phyloP scores from a whole-genome alignment of 352 stramenopile genomes.

The Globisporangium emineosum region DNA sequence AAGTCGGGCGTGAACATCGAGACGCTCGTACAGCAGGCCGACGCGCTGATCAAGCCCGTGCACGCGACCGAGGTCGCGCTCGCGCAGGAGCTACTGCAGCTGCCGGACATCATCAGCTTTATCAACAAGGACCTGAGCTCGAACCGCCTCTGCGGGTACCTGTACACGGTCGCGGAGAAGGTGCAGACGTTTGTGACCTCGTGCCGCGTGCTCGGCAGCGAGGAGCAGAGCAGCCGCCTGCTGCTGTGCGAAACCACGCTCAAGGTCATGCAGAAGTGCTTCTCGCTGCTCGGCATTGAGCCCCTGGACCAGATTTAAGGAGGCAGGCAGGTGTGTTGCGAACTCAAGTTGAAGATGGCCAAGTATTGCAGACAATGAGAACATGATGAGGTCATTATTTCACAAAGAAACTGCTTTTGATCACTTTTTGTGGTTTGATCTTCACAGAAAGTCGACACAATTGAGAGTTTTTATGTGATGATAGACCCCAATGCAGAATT shows the following conservation, averaged over 20 bases:
- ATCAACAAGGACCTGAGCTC: conserved; percentile 95
- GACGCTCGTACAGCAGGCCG: conserved; percentile 47
- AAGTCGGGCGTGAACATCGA: conserved; percentile 91
- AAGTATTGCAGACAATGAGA: too few relatives aligned
- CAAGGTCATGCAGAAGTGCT: conserved; percentile 94
- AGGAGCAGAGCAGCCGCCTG: conserved; percentile 95
- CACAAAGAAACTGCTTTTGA: not conserved
- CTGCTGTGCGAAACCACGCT: conserved; percentile 95
- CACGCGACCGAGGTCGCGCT: conserved; percentile 91
- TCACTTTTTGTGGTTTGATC: too few relatives aligned
- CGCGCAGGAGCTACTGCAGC: conserved; percentile 93
- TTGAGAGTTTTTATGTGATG: too few relatives aligned
- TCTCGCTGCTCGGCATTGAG: conserved; percentile 92
- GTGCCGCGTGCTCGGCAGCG: conserved; percentile 94
- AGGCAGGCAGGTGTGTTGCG: too few relatives aligned
- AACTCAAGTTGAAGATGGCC: too few relatives aligned
- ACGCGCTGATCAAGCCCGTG: conserved; percentile 57
- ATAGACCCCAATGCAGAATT: too few relatives aligned
- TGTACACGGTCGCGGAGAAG: conserved; percentile 96
- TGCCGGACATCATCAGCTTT: conserved; percentile 93
- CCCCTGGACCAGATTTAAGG: conserved; percentile 93
- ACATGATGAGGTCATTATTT: not conserved
- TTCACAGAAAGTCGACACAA: too few relatives aligned
- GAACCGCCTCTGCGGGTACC: conserved; percentile 97
- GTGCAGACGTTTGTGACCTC: conserved; percentile 98